A percentile compares a stretch with the other conserved stretches of the same genome.
Evolutionary conservation across 805 yeast species (phyloP).

Genomic region (Phaffomyces opuntiae): DNA sequence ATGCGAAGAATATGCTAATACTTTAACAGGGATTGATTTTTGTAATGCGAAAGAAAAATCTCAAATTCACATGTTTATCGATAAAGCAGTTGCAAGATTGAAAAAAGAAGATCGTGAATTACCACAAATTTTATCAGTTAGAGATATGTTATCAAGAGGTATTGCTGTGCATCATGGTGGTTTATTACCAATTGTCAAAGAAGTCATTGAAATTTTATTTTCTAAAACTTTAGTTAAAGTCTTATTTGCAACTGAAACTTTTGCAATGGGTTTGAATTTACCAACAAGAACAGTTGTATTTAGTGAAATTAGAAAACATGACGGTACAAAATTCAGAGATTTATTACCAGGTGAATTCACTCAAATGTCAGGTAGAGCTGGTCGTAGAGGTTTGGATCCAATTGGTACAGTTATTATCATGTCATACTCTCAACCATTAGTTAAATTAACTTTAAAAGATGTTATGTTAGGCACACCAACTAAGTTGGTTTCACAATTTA

Average conservation of each 20-base stretch:
- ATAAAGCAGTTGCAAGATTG: conserved; percentile 78
- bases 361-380: conserved; percentile 99
- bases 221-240: conserved; percentile 83
- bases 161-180: conserved; percentile 97
- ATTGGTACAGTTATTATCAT: conserved; percentile 93
- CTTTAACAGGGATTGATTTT: conserved; percentile 66
- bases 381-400: conserved; percentile 90
- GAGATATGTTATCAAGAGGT: conserved; percentile 82
- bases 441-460: conserved; percentile 56
- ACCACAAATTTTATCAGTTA: conserved; percentile 81
- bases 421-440: conserved; percentile 66
- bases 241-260: conserved; percentile 94
- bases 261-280: conserved; percentile 96
- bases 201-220: conserved; percentile 86
- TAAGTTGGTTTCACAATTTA: conserved; percentile 82
- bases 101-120: conserved; percentile 88
- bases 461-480: conserved; percentile 88
- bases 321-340: conserved; percentile 76
- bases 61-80: conserved; percentile 89
- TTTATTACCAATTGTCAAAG: conserved; percentile 84
- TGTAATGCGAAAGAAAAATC: conserved; percentile 82
- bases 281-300: conserved; percentile 97
- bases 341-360: conserved; percentile 95
- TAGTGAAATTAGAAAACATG: conserved; percentile 80
- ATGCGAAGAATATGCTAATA: conserved; percentile 88